Conservation (phyloP, 768 basidiomycete genomes). For the Leccinum boreale region DNA sequence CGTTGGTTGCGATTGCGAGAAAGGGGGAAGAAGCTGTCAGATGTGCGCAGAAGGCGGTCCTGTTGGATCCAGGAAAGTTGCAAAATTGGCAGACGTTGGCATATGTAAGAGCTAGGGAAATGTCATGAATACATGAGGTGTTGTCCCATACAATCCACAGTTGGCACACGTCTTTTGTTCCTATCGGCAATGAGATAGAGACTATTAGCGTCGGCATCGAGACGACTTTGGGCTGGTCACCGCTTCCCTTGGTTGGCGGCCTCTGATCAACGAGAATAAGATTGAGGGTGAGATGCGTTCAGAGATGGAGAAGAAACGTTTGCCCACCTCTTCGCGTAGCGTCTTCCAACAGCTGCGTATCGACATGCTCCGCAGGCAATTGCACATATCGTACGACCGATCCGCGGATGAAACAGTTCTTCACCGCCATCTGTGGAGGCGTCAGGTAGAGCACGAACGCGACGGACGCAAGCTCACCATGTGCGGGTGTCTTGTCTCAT, state of each 20-base stretch:
- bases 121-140: constrained; percentile 17
- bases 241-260: constrained; percentile 41
- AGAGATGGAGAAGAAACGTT: neutral
- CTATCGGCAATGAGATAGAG: neutral
- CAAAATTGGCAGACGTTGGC: constrained; percentile 60
- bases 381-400: constrained; percentile 98
- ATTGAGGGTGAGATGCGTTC: constrained; percentile 2
- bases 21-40: constrained; percentile 33
- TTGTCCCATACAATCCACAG: neutral
- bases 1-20: constrained; percentile 49
- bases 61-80: constrained; percentile 47
- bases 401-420: constrained; percentile 98
- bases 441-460: neutral
- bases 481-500: constrained; percentile 93
- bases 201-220: neutral
- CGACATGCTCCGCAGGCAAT: constrained; percentile 87
- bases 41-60: constrained; percentile 60
- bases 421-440: constrained; percentile 83
- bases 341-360: constrained; percentile 93
- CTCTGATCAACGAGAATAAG: constrained; percentile 26
- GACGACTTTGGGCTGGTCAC: constrained; percentile 13
- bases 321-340: constrained; percentile 87
- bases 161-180: neutral
- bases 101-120: constrained; percentile 40
- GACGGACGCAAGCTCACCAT: constrained; percentile 62